Percentiles rank a stretch among this genome's conserved stretches.
Evolutionary conservation across 2,329 filamentous ascomycete species (phyloP).

Genomic region (Stenocarpella maydis): DNA sequence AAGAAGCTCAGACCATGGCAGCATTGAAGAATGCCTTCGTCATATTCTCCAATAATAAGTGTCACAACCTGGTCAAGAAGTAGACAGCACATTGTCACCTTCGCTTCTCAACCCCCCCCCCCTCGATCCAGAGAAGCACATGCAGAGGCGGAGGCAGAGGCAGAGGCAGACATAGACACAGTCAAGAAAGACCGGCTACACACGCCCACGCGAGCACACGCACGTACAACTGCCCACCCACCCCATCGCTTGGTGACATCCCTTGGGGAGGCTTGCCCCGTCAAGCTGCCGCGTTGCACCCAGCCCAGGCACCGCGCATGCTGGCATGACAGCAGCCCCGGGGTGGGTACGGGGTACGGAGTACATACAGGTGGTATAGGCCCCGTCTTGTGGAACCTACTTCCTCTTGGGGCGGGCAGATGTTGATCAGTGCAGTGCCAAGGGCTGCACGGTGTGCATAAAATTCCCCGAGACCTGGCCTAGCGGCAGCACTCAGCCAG

Average conservation of each 20-base stretch:
- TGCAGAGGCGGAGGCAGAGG: too few relatives aligned
- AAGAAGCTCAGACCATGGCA: background rate
- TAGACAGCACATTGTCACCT: too few relatives aligned
- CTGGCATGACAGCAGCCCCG: constrained; percentile 17
- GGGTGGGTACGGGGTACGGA: constrained; percentile 16
- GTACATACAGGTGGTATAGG: constrained; percentile 14
- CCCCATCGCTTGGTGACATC: too few relatives aligned
- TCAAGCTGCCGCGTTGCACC: constrained; percentile 19
- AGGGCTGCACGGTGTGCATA: constrained; percentile 30
- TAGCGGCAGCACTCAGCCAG: background rate
- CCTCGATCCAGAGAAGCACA: too few relatives aligned
- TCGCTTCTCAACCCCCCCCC: too few relatives aligned
- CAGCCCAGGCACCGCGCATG: constrained; percentile 25
- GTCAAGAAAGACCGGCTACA: background rate
- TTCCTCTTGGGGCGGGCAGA: constrained; percentile 21
- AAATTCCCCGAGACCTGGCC: constrained; percentile 33
- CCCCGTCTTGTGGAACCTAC: constrained; percentile 19
- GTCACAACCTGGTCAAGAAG: background rate
- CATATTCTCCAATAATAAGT: background rate
- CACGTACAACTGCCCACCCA: background rate
- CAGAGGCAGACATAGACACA: background rate
- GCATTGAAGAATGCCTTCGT: background rate
- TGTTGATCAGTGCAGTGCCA: constrained; percentile 32
- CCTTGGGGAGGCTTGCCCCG: constrained; percentile 11
- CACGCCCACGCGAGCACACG: background rate